Conservation (phyloP, 1,284 basidiomycete genomes). For the Sporisorium graminicola region DNA sequence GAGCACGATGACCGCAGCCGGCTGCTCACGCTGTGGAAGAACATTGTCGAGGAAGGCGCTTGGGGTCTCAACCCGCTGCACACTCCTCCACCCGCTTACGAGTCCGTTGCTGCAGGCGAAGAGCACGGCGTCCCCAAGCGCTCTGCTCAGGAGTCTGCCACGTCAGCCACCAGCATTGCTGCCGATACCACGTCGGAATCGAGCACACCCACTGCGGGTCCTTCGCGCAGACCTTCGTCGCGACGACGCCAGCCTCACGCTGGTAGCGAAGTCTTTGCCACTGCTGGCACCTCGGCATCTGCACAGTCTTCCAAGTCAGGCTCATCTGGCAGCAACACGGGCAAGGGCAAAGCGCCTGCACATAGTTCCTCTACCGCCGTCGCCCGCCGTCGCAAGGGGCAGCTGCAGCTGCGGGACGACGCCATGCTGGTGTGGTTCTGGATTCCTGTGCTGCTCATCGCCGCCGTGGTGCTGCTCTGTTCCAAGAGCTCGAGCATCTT, state of each 20-base stretch:
- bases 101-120: conserved; percentile 41
- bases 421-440: conserved; percentile 93
- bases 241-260: conserved; percentile 21
- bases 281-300: conserved; percentile 6
- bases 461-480: conserved; percentile 69
- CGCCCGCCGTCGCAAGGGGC: conserved; percentile 38
- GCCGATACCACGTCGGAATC: conserved; percentile 14
- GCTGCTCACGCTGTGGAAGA: conserved; percentile 53
- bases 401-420: conserved; percentile 75
- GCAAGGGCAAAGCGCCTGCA: conserved; percentile 26
- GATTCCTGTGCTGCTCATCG: conserved; percentile 81
- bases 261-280: conserved; percentile 55
- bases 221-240: conserved; percentile 25
- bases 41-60: conserved; percentile 59
- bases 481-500: conserved; percentile 60
- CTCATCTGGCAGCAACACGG: background rate
- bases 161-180: background rate
- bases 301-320: conserved; percentile 31
- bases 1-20: conserved; percentile 47
- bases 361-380: conserved; percentile 13
- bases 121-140: background rate
- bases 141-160: background rate
- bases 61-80: conserved; percentile 56
- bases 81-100: conserved; percentile 58
- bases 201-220: conserved; percentile 42